Base-by-base conservation (phyloP, 1,284 basidiomycete genomes). In the Microbotryum intermedium region DNA sequence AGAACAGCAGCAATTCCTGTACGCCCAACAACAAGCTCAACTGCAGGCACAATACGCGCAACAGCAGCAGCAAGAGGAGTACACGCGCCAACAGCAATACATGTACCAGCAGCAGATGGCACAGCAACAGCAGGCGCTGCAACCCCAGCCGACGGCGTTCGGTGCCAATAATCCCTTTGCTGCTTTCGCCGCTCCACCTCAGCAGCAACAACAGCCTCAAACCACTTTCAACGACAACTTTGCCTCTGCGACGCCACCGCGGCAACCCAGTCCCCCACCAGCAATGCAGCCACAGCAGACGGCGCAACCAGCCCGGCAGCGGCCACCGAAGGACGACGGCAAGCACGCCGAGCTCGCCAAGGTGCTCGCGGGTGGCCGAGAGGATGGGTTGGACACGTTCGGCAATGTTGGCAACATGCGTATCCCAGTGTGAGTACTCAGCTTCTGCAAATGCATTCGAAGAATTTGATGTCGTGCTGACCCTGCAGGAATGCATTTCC, bases 101-200 rank as follows among this genome's bases (percentile, higher is more conserved):
- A 67, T 69, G 50, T 69, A 75, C 46, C 67, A 69, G 43, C 74
- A 75, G 11, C 76, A 77, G 65, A 63, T 75, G 52, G 62, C 58
- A 20, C 71, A 74, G 55, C 74, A 75, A 20, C 64, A 58, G 50
- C 75, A 77, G 57, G 73, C 74, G 5, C 71, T 81, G 25, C 71
- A 77, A 60, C 76, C 81, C 7, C 82, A 83, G 66, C 79, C 77
- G 23, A 83, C 82, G 2, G 79, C 79, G 6, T 82, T 81, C 67
- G 90, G 91, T 18, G 89, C 90, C 48, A 97, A 97, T 80, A 97
- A 97, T 74, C 93, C 93, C 0, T 97, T 95, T 72, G 87, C 87
- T 1, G 67, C 67, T 25, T 69, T 71, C 60, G 67, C 70, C 28
- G 54, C 67, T 4, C 65, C 69, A 10, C 61, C 66, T 20, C 60